Percentiles rank a stretch among this genome's conserved stretches.
These are phyloP conservation scores for Boletellus ananiceps DNA, from an alignment of 768 basidiomycete species.

Conservation along the genomic window DNA sequence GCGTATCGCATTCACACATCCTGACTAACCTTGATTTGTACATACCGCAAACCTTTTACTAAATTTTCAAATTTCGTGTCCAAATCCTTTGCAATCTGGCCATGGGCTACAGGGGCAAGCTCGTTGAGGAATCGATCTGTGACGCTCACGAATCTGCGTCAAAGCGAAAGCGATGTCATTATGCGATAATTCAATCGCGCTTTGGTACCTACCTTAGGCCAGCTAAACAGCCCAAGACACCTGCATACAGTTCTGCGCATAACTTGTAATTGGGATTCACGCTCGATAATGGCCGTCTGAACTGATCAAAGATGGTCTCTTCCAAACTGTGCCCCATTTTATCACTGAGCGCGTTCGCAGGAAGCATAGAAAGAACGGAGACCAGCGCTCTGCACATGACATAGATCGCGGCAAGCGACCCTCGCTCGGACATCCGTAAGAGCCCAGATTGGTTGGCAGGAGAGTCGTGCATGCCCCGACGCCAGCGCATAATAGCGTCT, in stretches of 20 bases:
- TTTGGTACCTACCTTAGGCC: conserved; percentile 61
- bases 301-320: conserved; percentile 84
- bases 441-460: conserved; percentile 34
- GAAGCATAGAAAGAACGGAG: conserved; percentile 64
- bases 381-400: conserved; percentile 87
- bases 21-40: conserved; percentile 68
- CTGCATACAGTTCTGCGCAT: conserved; percentile 80
- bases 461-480: conserved; percentile 67
- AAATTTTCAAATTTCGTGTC: conserved; percentile 84
- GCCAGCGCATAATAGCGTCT: conserved; percentile 85
- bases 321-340: conserved; percentile 77
- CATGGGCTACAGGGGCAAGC: conserved; percentile 66
- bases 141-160: conserved; percentile 77
- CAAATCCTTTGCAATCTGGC: conserved; percentile 72
- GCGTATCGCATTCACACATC: not conserved
- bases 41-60: conserved; percentile 72
- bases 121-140: conserved; percentile 87
- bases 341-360: conserved; percentile 77
- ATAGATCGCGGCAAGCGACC: conserved; percentile 80
- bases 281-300: conserved; percentile 57
- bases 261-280: conserved; percentile 72
- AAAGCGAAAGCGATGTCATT: not conserved
- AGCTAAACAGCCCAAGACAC: conserved; percentile 79
- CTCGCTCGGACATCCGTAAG: conserved; percentile 50
- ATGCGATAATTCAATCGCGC: not conserved